Conservation (phyloP, 176 grass and related monocot species). For the Sorghum bicolor region Sorghum_bicolor_NCBIv3 NC_012879.2:3381501-3382000, state of each 20-base stretch:
- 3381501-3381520: neutral
- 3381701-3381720: conserved; percentile 20
- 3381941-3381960: neutral
- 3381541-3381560: conserved; percentile 51
- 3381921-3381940: neutral
- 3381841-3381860: neutral
- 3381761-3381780: neutral
- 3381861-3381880: neutral
- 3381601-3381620: conserved; percentile 43
- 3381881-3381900: conserved; percentile 24
- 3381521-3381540: conserved; percentile 4
- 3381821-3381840: neutral
- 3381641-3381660: conserved; percentile 42
- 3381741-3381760: neutral
- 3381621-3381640: conserved; percentile 28
- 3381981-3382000: neutral
- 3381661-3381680: conserved; percentile 36
- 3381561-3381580: conserved; percentile 42
- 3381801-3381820: neutral
- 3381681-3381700: neutral
- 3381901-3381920: conserved; percentile 13
- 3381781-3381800: conserved; percentile 28
- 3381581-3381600: conserved; percentile 55
- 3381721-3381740: conserved; percentile 15
- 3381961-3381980: neutral